Evolutionary conservation across 1,284 basidiomycete species (phyloP), one percentile per base, ranked within the genome.

Genomic region (Violaceomyces palustris): DNA sequence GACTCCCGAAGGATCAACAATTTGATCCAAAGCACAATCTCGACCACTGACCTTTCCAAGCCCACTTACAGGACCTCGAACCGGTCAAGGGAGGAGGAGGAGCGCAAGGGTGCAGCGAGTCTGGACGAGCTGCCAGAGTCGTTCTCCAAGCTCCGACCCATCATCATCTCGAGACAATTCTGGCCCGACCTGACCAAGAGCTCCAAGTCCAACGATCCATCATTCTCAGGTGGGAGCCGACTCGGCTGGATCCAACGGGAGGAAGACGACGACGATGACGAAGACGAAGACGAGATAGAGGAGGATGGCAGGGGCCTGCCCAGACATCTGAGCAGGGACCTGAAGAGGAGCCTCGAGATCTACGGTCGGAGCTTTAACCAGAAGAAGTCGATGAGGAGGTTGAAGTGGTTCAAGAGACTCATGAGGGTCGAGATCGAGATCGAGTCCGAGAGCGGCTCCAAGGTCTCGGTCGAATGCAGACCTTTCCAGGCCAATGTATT

Each of bases 131-230:
- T n/a, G n/a, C n/a, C n/a, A n/a, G n/a, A n/a, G 3, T 52, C 60
- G 39, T 32, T 67, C 6, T 42, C 43, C 14, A 33, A 46, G 4
- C 32, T 71, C 22, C 64, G 69, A 26, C 64, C 70, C 3, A 19
- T 71, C 35, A 59, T 72, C 9, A 44, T 69, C 1, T 68, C 64
- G 15, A 39, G 67, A 3, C 70, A 72, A 39, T 72, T 70, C 35
- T 72, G 70, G 70, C 70, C 70, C 2, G 66, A 61, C 17, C 35
- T 45, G 11, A 56, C 42, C 6, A 50, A 33, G 3, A 37, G 42
- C 10, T 38, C 47, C 6, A 26, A 23, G 12, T 24, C 37, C 2
- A n/a, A n/a, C n/a, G n/a, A n/a, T n/a, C n/a, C n/a, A n/a, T n/a
- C n/a, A n/a, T n/a, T n/a, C n/a, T n/a, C n/a, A n/a, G 14, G 28